Evolutionary conservation across 805 yeast species (phyloP).

Genomic region (Scheffersomyces stipitis): DNA sequence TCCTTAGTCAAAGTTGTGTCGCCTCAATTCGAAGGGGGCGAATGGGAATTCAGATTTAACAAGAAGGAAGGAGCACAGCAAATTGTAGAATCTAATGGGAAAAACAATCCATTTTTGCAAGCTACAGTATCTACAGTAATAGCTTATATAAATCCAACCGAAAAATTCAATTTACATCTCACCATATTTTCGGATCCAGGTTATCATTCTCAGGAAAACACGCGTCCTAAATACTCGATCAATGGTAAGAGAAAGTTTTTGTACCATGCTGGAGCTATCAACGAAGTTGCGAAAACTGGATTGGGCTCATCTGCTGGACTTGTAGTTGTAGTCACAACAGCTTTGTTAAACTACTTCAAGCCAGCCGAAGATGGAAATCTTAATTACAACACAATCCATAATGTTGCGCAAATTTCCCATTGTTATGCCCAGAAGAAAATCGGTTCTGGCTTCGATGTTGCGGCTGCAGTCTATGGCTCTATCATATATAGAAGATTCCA

Average conservation of each 20-base stretch:
- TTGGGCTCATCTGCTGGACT: constrained; percentile 95
- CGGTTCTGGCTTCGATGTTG: constrained; percentile 97
- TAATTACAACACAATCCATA: constrained; percentile 55
- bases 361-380: constrained; percentile 10
- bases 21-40: constrained; percentile 72
- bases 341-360: constrained; percentile 52
- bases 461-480: constrained; percentile 91
- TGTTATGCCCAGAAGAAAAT: constrained; percentile 93
- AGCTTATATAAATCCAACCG: constrained; percentile 46
- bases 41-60: constrained; percentile 57
- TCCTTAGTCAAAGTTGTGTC: constrained; percentile 52
- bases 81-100: constrained; percentile 26
- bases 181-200: constrained; percentile 82
- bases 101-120: constrained; percentile 70
- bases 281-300: constrained; percentile 87
- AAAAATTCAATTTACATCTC: constrained; percentile 41
- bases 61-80: constrained; percentile 12
- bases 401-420: constrained; percentile 84
- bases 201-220: constrained; percentile 74
- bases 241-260: constrained; percentile 48
- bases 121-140: constrained; percentile 58
- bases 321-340: constrained; percentile 75
- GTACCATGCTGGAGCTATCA: constrained; percentile 60
- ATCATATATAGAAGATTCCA: constrained; percentile 76
- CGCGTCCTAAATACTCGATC: constrained; percentile 30